Evolutionary conservation across 1,284 basidiomycete species (phyloP), one percentile per base, ranked within the genome.

Genomic region (Cryptococcus deneoformans): DNA sequence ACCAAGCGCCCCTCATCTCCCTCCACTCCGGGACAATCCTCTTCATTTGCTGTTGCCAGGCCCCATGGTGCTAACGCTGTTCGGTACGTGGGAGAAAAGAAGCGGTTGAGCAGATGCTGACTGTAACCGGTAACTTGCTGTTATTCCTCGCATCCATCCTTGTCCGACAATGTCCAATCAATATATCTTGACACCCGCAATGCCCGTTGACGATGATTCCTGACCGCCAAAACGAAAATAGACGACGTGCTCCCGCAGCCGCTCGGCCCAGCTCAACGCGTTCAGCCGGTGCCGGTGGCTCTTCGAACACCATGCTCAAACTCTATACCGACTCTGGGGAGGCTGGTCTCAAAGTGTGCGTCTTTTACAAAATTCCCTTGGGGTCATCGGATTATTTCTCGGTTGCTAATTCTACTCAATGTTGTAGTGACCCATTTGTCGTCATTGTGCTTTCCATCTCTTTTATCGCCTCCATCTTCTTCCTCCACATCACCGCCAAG

Each of bases 391-490:
- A 20, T 20, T 20, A 20, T 20, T 20, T 10, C 6, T 11, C 36
- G n/a, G 6, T n/a, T 29, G 51, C 51, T 53, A 20, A 44, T 52
- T 14, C 44, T 20, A 48, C 46, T 56, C 16, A 64, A 40, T 20
- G 20, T 20, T 20, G 20, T 72, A 97, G 93, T 65, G 95, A 99
- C 80, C 95, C 95, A 6, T 97, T 94, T 80, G 94, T 98, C 67
- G 94, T 98, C 64, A 87, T 98, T 61, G 90, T 98, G 63, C 87
- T 99, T 45, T 96, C 95, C 29, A 86, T 99, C 61, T 92, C 92
- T 38, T 99, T 99, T 84, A 97, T 99, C 79, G 93, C 88, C 57
- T 96, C 92, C 58, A 97, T 99, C 76, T 97, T 99, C 84, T 92
- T 94, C 86, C 88, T 99, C 49, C 95, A 99, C 80, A 95, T 99